Evolutionary conservation across 257 asterid genomes (phyloP).

Genomic region (Fraxinus excelsior): DNA sequence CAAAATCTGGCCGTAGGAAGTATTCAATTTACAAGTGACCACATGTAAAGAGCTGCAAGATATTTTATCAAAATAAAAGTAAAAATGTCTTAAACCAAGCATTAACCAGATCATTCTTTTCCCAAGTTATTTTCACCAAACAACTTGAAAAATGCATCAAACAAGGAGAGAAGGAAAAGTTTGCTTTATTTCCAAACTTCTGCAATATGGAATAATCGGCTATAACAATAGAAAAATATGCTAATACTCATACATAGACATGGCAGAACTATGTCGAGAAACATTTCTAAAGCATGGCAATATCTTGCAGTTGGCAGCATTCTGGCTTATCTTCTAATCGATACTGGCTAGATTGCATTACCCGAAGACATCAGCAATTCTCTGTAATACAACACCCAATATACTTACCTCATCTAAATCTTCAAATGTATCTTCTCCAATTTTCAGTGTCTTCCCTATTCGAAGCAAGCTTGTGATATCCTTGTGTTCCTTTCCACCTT

Average conservation of each 20-base stretch:
- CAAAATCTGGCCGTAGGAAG: not conserved
- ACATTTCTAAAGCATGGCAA: not conserved
- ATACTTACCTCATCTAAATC: slow-evolving; percentile 90
- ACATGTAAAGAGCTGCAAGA: not conserved
- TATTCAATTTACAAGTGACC: not conserved
- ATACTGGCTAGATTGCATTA: not conserved
- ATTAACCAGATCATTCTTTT: not conserved
- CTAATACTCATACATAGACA: not conserved
- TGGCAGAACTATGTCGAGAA: not conserved
- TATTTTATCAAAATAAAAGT: not conserved
- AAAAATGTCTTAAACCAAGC: not conserved
- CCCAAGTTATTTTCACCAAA: not conserved
- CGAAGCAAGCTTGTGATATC: slow-evolving; percentile 92
- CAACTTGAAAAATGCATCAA: not conserved
- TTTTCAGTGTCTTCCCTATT: slow-evolving; percentile 86
- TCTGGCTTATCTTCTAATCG: slow-evolving; percentile 9
- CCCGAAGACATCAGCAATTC: not conserved
- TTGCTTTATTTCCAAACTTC: not conserved
- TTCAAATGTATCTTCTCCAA: slow-evolving; percentile 94
- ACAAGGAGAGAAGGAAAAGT: not conserved
- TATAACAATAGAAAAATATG: not conserved
- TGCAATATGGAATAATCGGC: not conserved
- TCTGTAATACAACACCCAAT: slow-evolving; percentile 1
- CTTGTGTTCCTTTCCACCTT: slow-evolving; percentile 90
- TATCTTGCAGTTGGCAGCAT: not conserved